phyloP scores from a whole-genome alignment of 2,329 filamentous ascomycete species.

The Cercospora zeina region DNA sequence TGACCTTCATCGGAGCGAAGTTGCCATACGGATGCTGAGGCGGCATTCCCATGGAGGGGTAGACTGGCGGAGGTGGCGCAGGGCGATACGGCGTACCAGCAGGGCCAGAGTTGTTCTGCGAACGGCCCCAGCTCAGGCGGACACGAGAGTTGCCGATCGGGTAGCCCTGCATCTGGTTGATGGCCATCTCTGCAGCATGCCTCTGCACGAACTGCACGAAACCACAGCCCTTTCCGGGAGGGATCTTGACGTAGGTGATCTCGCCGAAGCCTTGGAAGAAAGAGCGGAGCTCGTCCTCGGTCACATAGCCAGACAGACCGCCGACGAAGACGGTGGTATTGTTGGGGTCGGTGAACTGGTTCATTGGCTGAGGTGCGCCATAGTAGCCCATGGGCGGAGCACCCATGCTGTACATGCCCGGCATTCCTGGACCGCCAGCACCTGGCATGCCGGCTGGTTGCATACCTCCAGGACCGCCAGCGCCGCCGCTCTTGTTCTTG shows the following conservation, averaged over 20 bases:
- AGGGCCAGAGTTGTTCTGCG: constrained; percentile 96
- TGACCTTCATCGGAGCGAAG: constrained; percentile 68
- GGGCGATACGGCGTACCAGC: constrained; percentile 96
- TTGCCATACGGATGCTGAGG: constrained; percentile 64
- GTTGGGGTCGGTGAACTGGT: constrained; percentile 99
- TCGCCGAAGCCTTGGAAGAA: constrained; percentile 99
- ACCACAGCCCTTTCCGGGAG: constrained; percentile 96
- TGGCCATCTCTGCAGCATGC: constrained; percentile 98
- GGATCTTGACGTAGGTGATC: constrained; percentile 99
- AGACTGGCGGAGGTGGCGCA: constrained; percentile 77
- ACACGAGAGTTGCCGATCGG: constrained; percentile 98
- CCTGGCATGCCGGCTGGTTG: constrained; percentile 61
- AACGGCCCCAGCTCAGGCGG: constrained; percentile 94
- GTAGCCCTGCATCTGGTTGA: constrained; percentile 99
- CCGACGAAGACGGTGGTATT: constrained; percentile 99
- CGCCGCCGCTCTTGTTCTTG: constrained; percentile 73
- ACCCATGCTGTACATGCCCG: constrained; percentile 70
- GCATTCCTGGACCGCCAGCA: constrained; percentile 50
- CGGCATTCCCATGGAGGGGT: constrained; percentile 65
- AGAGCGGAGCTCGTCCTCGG: constrained; percentile 97
- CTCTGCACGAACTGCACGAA: constrained; percentile 99
- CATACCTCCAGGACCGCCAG: constrained; percentile 50
- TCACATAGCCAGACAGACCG: constrained; percentile 94
- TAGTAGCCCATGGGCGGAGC: constrained; percentile 68
- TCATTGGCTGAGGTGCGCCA: constrained; percentile 79